Evolutionary conservation across 1,139 yeast genomes (phyloP).

Genomic region (Wickerhamomyces sp.): DNA sequence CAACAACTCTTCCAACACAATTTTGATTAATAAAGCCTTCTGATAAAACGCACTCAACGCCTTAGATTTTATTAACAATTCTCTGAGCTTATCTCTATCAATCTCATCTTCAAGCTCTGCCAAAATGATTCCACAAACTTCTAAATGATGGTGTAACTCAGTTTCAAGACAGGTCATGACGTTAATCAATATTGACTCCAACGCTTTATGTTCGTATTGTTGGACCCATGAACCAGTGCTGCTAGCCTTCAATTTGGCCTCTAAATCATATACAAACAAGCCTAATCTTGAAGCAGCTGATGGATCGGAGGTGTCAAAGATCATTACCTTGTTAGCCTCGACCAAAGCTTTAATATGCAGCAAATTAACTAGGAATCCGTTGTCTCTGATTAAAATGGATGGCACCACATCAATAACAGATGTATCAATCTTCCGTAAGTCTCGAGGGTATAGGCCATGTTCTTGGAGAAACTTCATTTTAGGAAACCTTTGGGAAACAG

Average conservation of each 20-base stretch:
- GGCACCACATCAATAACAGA: slow-evolving; percentile 89
- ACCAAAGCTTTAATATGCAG: slow-evolving; percentile 85
- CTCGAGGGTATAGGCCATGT: slow-evolving; percentile 77
- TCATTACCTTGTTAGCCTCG: slow-evolving; percentile 72
- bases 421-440: slow-evolving; percentile 81
- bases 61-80: slow-evolving; percentile 76
- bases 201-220: slow-evolving; percentile 78
- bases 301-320: slow-evolving; percentile 66
- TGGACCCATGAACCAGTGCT: slow-evolving; percentile 27
- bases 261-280: slow-evolving; percentile 81
- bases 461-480: slow-evolving; percentile 70
- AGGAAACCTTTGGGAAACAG: slow-evolving; percentile 73
- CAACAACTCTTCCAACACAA: slow-evolving; percentile 79
- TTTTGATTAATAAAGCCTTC: slow-evolving; percentile 76
- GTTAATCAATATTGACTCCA: slow-evolving; percentile 82
- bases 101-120: slow-evolving; percentile 82
- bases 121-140: slow-evolving; percentile 71
- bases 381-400: slow-evolving; percentile 71
- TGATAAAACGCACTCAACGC: slow-evolving; percentile 77
- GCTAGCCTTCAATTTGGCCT: slow-evolving; percentile 52
- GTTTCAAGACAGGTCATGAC: slow-evolving; percentile 81
- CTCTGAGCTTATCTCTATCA: slow-evolving; percentile 76
- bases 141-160: slow-evolving; percentile 73
- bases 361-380: slow-evolving; percentile 74
- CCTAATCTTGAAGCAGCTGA: slow-evolving; percentile 65